A percentile compares a stretch with the other conserved stretches of the same genome.
Conservation (phyloP, 2,329 filamentous ascomycete species). For the Aspergillus nomiae region DNA sequence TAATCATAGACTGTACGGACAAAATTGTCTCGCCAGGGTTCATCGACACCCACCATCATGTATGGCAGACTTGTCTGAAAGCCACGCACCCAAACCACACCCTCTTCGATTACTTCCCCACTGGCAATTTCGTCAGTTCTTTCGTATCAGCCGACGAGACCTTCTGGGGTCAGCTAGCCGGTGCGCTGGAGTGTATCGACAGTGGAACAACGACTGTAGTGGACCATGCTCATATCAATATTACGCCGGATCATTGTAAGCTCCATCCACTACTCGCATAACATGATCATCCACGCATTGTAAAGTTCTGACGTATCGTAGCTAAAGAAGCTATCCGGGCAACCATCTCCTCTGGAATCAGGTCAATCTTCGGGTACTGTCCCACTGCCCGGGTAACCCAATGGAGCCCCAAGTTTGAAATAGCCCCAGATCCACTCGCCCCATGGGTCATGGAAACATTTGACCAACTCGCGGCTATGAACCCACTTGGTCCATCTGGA, state of each 20-base stretch:
- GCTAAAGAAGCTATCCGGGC: constrained; percentile 26
- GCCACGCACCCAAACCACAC: constrained; percentile 42
- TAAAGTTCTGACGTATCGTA: constrained; percentile 1
- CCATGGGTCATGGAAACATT: constrained; percentile 29
- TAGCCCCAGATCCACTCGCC: constrained; percentile 20
- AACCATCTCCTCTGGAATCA: constrained; percentile 30
- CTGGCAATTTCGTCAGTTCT: constrained; percentile 9
- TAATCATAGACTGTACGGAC: constrained; percentile 44
- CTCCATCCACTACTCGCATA: background rate
- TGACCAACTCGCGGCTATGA: constrained; percentile 14
- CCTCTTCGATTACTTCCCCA: constrained; percentile 43
- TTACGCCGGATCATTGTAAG: constrained; percentile 28
- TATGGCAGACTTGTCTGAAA: constrained; percentile 49
- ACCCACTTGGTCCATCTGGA: constrained; percentile 25
- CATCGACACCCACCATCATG: constrained; percentile 43
- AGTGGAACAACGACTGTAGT: constrained; percentile 31
- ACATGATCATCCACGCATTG: background rate
- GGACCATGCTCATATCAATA: constrained; percentile 35
- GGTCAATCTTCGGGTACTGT: constrained; percentile 31
- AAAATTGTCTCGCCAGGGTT: constrained; percentile 37
- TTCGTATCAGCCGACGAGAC: constrained; percentile 41
- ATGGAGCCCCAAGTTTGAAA: constrained; percentile 24
- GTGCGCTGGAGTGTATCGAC: constrained; percentile 25
- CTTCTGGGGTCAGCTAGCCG: constrained; percentile 45
- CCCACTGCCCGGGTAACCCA: constrained; percentile 21